Percentiles rank a stretch among this genome's conserved stretches.
These are phyloP conservation scores for Recurvomyces mirabilis DNA, from an alignment of 495 filamentous ascomycete species.

Conservation along the genomic window DNA sequence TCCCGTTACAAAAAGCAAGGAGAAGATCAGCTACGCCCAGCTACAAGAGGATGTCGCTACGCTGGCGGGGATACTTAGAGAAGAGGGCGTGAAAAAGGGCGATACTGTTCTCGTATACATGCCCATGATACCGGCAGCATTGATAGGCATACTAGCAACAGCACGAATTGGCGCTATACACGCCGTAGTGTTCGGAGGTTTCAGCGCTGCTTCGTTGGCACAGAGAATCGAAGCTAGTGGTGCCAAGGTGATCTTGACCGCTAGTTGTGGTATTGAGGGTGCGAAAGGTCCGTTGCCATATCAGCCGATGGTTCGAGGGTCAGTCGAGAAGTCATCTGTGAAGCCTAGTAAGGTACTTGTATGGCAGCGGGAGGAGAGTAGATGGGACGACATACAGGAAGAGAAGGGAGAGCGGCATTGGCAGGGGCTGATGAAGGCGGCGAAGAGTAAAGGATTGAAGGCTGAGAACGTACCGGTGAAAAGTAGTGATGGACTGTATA, in stretches of 20 bases:
- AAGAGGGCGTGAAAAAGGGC: constrained; percentile 73
- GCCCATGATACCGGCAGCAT: constrained; percentile 88
- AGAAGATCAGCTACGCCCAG: constrained; percentile 59
- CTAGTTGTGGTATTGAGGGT: constrained; percentile 87
- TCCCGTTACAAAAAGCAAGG: constrained; percentile 66
- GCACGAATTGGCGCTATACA: constrained; percentile 78
- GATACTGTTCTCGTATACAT: constrained; percentile 94
- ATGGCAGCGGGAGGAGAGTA: constrained; percentile 67
- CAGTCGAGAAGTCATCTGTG: constrained; percentile 26
- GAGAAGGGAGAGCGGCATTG: constrained; percentile 61
- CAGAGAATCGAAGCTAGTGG: constrained; percentile 78
- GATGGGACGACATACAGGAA: constrained; percentile 58
- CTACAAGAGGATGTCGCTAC: constrained; percentile 74
- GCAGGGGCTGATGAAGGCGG: constrained; percentile 62
- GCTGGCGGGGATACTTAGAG: constrained; percentile 68
- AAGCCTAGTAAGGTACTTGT: constrained; percentile 48
- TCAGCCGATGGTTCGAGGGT: constrained; percentile 49
- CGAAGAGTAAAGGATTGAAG: constrained; percentile 49
- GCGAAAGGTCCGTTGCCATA: constrained; percentile 64
- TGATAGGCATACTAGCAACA: constrained; percentile 75
- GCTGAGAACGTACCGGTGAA: constrained; percentile 64
- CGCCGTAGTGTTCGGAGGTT: constrained; percentile 86
- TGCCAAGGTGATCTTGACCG: constrained; percentile 68
- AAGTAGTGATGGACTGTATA: constrained; percentile 69
- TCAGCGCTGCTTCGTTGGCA: constrained; percentile 67